Evolutionary conservation across 768 basidiomycete species (phyloP).

Genomic region (Tricholoma saponaceum): DNA sequence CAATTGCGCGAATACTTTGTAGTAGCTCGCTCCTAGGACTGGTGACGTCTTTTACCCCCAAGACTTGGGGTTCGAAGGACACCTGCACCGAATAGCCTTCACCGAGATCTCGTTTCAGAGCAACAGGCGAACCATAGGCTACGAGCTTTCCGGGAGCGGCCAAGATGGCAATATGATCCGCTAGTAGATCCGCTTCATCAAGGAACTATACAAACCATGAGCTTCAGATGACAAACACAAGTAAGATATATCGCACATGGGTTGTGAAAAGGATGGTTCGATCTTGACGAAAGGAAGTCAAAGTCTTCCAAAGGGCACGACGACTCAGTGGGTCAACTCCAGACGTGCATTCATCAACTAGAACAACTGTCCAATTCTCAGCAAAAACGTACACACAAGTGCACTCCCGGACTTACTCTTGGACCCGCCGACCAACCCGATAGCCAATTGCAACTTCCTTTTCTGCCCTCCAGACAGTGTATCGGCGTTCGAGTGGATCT

Average conservation of each 20-base stretch:
- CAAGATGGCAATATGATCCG: constrained; percentile 71
- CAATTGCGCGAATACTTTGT: constrained; percentile 36
- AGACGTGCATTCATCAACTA: constrained; percentile 72
- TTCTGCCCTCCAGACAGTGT: constrained; percentile 80
- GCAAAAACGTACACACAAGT: neutral
- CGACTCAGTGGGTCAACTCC: constrained; percentile 81
- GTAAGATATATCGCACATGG: constrained; percentile 44
- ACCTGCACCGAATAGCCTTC: constrained; percentile 67
- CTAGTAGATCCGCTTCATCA: constrained; percentile 77
- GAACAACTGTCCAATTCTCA: constrained; percentile 34
- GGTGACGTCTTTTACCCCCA: constrained; percentile 25
- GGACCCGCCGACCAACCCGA: constrained; percentile 74
- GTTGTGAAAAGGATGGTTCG: constrained; percentile 76
- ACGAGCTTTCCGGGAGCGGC: constrained; percentile 73
- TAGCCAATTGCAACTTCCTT: constrained; percentile 76
- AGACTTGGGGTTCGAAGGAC: constrained; percentile 30
- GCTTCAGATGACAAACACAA: neutral
- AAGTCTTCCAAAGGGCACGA: constrained; percentile 70
- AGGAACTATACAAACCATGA: constrained; percentile 44
- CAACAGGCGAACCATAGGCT: constrained; percentile 69
- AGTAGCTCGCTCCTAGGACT: constrained; percentile 30
- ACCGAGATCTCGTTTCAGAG: constrained; percentile 68
- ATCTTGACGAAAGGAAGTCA: constrained; percentile 62
- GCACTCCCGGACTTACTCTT: constrained; percentile 40
- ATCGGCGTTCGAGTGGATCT: constrained; percentile 57